Conservation (phyloP, 148 eudicot species). For the Polygonum maritimum region DNA sequence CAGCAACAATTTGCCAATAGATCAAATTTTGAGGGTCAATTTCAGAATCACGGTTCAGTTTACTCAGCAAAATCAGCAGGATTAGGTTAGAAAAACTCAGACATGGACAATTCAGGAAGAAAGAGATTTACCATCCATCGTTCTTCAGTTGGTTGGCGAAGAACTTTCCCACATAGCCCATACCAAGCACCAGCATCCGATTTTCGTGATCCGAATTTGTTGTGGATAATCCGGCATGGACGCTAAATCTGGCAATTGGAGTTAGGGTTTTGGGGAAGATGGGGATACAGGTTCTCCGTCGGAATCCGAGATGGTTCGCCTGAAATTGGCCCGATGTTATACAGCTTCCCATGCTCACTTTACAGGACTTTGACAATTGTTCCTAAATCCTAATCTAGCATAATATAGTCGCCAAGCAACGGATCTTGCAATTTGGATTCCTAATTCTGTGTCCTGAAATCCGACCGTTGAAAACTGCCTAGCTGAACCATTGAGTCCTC, state of each 20-base stretch:
- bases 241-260: background rate
- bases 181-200: conserved; percentile 64
- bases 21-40: background rate
- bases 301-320: conserved; percentile 11
- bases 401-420: too few species aligned
- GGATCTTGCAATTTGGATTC: too few species aligned
- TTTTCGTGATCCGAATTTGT: conserved; percentile 18
- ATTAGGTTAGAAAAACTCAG: background rate
- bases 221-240: background rate
- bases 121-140: conserved; percentile 46
- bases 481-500: too few species aligned
- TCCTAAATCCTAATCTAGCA: too few species aligned
- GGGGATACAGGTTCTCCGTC: conserved; percentile 4
- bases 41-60: background rate
- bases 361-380: background rate
- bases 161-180: conserved; percentile 80
- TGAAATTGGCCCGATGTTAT: conserved; percentile 13
- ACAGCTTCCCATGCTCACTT: conserved; percentile 21
- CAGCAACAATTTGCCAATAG: background rate
- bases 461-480: too few species aligned
- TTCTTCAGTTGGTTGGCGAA: conserved; percentile 45
- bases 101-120: background rate
- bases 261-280: conserved; percentile 6
- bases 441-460: too few species aligned
- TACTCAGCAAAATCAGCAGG: background rate